Evolutionary conservation across 208 protist species (phyloP).

Genomic region (Acanthamoeba lugdunensis): DNA sequence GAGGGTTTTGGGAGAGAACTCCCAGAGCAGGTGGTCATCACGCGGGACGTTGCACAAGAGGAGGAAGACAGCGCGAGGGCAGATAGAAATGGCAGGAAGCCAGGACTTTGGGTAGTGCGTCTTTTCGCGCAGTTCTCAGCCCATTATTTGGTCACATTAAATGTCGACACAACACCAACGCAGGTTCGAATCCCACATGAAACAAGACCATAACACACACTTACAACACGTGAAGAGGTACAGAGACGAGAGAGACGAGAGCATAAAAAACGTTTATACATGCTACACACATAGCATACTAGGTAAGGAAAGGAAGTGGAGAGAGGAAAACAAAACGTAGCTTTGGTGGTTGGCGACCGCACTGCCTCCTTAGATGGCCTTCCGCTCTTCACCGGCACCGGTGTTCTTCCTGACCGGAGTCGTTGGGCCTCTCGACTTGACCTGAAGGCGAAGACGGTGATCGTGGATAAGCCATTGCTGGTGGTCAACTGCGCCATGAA

Average conservation of each 20-base stretch:
- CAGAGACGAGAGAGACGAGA: not conserved
- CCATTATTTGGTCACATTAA: not conserved
- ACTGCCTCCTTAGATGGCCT: not conserved
- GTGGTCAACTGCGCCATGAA: not conserved
- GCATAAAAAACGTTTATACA: not conserved
- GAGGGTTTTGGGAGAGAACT: constrained; percentile 54
- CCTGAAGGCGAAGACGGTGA: not conserved
- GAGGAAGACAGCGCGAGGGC: constrained; percentile 4
- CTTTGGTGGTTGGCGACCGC: not conserved
- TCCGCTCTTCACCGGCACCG: not conserved
- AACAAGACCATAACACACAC: not conserved
- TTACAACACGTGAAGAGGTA: too few species aligned
- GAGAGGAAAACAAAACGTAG: not conserved
- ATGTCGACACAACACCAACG: not conserved
- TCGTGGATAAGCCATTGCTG: not conserved
- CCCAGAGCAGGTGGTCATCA: not conserved
- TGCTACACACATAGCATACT: not conserved
- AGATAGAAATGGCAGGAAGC: not conserved
- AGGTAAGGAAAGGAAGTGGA: not conserved
- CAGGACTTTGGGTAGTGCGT: not conserved
- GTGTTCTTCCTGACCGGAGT: not conserved
- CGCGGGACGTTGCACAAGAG: constrained; percentile 4
- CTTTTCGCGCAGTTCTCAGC: not conserved
- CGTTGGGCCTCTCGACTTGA: not conserved
- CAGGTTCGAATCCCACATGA: not conserved